phyloP scores from a whole-genome alignment of 495 filamentous ascomycete species.

The Neurospora sp. region DNA sequence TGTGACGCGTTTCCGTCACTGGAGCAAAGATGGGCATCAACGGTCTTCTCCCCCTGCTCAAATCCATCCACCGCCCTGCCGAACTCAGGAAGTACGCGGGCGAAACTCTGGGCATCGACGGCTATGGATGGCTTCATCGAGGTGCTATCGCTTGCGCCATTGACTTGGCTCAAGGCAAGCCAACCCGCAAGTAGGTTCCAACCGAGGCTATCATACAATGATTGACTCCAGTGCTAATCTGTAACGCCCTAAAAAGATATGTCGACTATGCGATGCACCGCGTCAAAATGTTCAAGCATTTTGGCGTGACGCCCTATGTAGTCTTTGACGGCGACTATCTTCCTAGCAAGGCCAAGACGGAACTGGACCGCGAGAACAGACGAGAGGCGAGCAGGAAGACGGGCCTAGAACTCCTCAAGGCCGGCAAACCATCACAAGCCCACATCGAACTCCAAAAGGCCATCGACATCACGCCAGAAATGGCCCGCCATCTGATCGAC shows the following conservation, averaged over 20 bases:
- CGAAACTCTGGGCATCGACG: constrained; percentile 85
- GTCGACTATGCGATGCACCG: constrained; percentile 86
- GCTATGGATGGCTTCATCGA: constrained; percentile 97
- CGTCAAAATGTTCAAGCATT: constrained; percentile 85
- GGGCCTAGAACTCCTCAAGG: constrained; percentile 69
- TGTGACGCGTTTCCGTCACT: neutral
- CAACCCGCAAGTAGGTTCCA: constrained; percentile 64
- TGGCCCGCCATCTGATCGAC: constrained; percentile 88
- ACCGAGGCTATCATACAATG: neutral
- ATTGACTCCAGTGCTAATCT: constrained; percentile 8
- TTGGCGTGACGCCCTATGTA: constrained; percentile 83
- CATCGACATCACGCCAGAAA: constrained; percentile 89
- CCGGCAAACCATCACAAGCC: constrained; percentile 70
- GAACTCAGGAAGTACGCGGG: constrained; percentile 80
- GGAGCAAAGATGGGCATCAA: constrained; percentile 19
- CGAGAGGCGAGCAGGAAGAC: constrained; percentile 62
- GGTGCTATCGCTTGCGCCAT: constrained; percentile 85
- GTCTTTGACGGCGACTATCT: constrained; percentile 96
- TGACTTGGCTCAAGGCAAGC: constrained; percentile 79
- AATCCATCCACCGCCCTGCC: constrained; percentile 86
- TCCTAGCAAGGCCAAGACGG: constrained; percentile 91
- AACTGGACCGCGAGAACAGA: constrained; percentile 55
- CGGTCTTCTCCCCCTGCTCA: constrained; percentile 81
- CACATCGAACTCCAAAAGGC: constrained; percentile 87
- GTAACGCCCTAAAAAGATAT: constrained; percentile 43